These are phyloP conservation scores for Kuraishia piskuri DNA, from an alignment of 805 yeast genomes.

Conservation along the genomic window DNA sequence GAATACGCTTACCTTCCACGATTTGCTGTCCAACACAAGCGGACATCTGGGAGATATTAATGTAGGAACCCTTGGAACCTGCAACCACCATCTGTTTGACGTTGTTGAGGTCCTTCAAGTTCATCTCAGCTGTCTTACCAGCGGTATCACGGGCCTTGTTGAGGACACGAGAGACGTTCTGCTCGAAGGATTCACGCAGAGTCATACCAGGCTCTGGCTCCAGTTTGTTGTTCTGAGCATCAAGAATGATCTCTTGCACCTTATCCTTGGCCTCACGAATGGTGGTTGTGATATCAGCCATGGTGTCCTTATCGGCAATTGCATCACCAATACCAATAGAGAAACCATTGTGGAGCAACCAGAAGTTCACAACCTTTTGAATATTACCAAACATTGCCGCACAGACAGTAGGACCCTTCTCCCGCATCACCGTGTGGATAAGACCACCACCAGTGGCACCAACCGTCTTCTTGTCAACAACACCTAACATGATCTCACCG, in stretches of 20 bases:
- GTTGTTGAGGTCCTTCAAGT: constrained; percentile 86
- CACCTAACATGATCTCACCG: constrained; percentile 97
- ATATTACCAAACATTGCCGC: constrained; percentile 86
- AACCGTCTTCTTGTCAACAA: constrained; percentile 94
- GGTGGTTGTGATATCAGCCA: constrained; percentile 88
- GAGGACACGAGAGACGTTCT: constrained; percentile 87
- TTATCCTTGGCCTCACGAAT: constrained; percentile 88
- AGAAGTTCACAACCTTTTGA: constrained; percentile 91
- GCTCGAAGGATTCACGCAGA: constrained; percentile 95
- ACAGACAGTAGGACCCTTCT: constrained; percentile 88
- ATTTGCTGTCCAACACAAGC: constrained; percentile 99
- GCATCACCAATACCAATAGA: constrained; percentile 99
- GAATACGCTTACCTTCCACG: constrained; percentile 99
- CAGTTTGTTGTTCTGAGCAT: constrained; percentile 81
- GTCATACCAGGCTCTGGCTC: constrained; percentile 99
- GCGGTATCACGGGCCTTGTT: constrained; percentile 99
- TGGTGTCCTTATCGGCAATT: constrained; percentile 94
- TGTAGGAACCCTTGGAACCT: constrained; percentile 98
- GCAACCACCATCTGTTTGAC: constrained; percentile 99
- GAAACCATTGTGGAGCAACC: constrained; percentile 95
- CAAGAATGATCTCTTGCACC: constrained; percentile 88
- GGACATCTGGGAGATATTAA: constrained; percentile 98
- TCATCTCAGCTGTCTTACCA: constrained; percentile 97
- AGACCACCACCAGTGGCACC: constrained; percentile 99
- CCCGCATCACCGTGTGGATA: constrained; percentile 95